A percentile compares a stretch with the other conserved stretches of the same genome.
Evolutionary conservation across 345 rosid genomes (phyloP).

Genomic region (Populus tremula): DNA sequence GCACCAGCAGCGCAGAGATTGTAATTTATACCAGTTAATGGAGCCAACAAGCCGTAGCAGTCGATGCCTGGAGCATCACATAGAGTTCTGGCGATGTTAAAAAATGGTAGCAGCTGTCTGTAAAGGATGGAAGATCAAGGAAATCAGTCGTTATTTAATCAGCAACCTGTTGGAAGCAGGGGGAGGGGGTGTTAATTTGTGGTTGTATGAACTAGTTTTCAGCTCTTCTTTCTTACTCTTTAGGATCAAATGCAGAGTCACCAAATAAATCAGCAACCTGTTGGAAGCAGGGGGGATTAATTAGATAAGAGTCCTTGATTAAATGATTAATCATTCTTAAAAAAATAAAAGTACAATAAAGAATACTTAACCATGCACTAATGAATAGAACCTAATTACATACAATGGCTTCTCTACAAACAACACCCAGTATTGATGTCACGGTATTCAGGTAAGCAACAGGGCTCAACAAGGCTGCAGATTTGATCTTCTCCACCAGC

Average conservation of each 20-base stretch:
- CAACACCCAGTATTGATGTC: conserved; percentile 60
- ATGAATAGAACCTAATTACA: too few species aligned
- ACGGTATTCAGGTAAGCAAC: conserved; percentile 88
- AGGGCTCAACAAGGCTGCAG: conserved; percentile 80
- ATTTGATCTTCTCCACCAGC: conserved; percentile 52
- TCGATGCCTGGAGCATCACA: conserved; percentile 64
- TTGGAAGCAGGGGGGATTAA: background rate
- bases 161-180: too few species aligned
- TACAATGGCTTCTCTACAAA: background rate
- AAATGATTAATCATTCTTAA: too few species aligned
- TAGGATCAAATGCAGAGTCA: conserved; percentile 76
- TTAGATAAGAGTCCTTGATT: too few species aligned
- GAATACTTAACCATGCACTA: too few species aligned
- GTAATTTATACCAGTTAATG: conserved; percentile 56
- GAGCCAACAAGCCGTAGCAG: conserved; percentile 66
- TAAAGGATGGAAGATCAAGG: too few species aligned
- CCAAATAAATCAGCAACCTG: conserved; percentile 59
- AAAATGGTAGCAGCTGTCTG: conserved; percentile 16
- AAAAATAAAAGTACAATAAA: too few species aligned
- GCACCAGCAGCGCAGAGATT: background rate
- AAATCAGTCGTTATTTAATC: too few species aligned
- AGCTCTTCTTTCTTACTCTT: conserved; percentile 43
- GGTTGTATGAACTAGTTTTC: too few species aligned
- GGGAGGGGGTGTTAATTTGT: too few species aligned
- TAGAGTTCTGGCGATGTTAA: conserved; percentile 39